Evolutionary conservation across 306 rosid species (phyloP), one percentile per base, ranked within the genome.

Genomic region (Macrotyloma uniflorum): DNA sequence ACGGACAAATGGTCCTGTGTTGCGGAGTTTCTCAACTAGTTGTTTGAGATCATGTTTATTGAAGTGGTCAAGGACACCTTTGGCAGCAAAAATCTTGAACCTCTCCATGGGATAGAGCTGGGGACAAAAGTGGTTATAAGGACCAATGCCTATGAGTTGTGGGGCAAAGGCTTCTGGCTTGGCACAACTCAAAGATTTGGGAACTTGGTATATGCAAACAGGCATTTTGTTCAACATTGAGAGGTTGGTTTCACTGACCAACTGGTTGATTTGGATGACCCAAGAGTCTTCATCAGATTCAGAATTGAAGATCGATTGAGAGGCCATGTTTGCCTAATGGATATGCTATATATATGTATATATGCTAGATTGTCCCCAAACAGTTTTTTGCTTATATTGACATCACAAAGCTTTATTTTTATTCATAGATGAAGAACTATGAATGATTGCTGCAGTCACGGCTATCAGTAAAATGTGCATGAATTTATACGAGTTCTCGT

Each of bases 111-210:
- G 67, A 8, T 64, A 75, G 24, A 76, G 79, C 9, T 84, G 67
- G 0, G 57, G 66, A 1, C 22, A 12, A 6, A 35, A 33, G 40
- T 84, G 87, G 49, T 66, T 35, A 9, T 59, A 23, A 0, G 76
- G 77, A 18, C 85, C 88, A 16, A 80, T 18, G 19, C 80, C 83
- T 43, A 84, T 22, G 2, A 45, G 45, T 2, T 77, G 43, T 24
- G 88, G 85, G 19, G 20, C 1, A 20, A 70, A 80, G 23, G 82
- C 80, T 77, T 84, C 83, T 50, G 80, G 77, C 12, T 76, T 80
- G 12, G 47, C 58, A 1, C 16, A 28, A 36, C 49, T 45, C 8
- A 80, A 57, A 3, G 83, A 80, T 32, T 6, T 38, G 0, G 82
- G 82, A 2, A 84, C 77, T 13, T 63, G 70, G 76, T 75, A 71